A percentile compares a stretch with the other conserved stretches of the same genome.
These are phyloP conservation scores for Yamadazyma laniorum DNA, from an alignment of 805 yeast species.

Conservation along the genomic window DNA sequence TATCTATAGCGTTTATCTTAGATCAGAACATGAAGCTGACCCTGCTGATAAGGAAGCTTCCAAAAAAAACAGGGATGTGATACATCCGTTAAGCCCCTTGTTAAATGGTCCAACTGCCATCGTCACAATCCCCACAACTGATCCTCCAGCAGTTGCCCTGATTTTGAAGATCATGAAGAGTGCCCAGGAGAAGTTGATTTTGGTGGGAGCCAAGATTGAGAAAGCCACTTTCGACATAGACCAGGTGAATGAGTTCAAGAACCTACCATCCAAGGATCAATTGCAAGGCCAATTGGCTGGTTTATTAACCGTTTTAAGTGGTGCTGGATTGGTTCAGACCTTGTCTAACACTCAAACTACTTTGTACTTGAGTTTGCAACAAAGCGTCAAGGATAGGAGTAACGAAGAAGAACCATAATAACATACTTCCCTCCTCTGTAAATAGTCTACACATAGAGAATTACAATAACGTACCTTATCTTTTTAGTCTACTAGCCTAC, in stretches of 20 bases:
- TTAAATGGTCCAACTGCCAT: constrained; percentile 86
- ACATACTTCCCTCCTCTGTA: constrained; percentile 1
- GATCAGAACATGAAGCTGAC: constrained; percentile 65
- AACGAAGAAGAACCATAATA: constrained; percentile 4
- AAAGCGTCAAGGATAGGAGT: constrained; percentile 21
- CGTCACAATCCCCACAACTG: constrained; percentile 62
- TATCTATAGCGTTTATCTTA: constrained; percentile 71
- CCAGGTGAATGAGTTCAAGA: constrained; percentile 62
- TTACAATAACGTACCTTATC: neutral
- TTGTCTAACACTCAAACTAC: constrained; percentile 65
- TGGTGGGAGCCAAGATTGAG: constrained; percentile 86
- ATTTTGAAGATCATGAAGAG: constrained; percentile 60
- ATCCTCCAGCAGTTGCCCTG: constrained; percentile 65
- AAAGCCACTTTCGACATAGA: constrained; percentile 50
- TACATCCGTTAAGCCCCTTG: constrained; percentile 69
- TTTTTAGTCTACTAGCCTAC: neutral
- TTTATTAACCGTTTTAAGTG: constrained; percentile 77
- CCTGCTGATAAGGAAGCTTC: constrained; percentile 66
- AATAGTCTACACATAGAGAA: neutral
- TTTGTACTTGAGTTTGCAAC: constrained; percentile 73
- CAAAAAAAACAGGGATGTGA: constrained; percentile 37
- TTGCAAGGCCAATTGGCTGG: constrained; percentile 83
- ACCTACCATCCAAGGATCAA: constrained; percentile 66
- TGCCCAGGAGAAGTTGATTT: constrained; percentile 69
- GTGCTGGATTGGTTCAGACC: constrained; percentile 84